A percentile compares a stretch with the other conserved stretches of the same genome.
These are phyloP conservation scores for Entomortierella chlamydospora DNA, from an alignment of 192 early-diverging fungal genomes.

Conservation along the genomic window DNA sequence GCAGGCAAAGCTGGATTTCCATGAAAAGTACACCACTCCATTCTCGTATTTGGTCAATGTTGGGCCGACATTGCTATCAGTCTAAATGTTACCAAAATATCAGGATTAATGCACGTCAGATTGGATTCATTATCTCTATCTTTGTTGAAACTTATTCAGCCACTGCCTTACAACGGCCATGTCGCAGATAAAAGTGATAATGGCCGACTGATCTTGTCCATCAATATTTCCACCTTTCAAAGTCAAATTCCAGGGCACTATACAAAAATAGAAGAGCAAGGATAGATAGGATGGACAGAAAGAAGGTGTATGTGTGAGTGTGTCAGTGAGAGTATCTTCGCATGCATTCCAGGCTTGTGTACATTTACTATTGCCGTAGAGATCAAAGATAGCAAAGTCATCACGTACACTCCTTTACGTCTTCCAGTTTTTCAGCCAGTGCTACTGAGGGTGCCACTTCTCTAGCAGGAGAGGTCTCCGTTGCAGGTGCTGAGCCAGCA, in stretches of 20 bases:
- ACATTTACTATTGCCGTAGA: neutral
- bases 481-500: constrained; percentile 37
- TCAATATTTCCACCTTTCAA: constrained; percentile 35
- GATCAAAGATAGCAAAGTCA: neutral
- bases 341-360: too few relatives aligned
- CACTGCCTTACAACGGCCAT: constrained; percentile 19
- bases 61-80: constrained; percentile 19
- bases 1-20: constrained; percentile 40
- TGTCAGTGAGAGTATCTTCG: neutral
- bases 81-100: constrained; percentile 17
- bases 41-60: constrained; percentile 22
- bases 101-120: neutral
- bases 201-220: constrained; percentile 32
- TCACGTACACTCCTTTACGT: constrained; percentile 38
- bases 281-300: neutral
- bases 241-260: constrained; percentile 53
- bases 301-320: too few relatives aligned
- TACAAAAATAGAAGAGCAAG: neutral
- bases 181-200: constrained; percentile 51
- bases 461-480: constrained; percentile 21
- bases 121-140: neutral
- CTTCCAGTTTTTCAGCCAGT: constrained; percentile 19
- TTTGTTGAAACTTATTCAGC: too few relatives aligned
- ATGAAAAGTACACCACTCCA: constrained; percentile 24
- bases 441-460: constrained; percentile 24